Conservation (phyloP, 805 yeast species). For the Saccharomycopsis lassenensis region DNA sequence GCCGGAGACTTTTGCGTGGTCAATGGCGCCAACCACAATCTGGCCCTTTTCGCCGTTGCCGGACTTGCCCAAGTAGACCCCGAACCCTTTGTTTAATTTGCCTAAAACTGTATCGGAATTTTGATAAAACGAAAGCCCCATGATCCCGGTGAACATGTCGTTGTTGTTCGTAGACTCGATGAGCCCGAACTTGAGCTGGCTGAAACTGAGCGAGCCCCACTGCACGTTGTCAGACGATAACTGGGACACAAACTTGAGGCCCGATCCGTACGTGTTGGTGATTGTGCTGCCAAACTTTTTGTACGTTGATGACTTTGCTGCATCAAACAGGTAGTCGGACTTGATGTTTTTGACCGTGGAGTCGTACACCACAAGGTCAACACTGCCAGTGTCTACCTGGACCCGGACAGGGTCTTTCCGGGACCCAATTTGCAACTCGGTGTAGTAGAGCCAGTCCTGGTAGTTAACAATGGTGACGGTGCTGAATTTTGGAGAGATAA, state of each 20-base stretch:
- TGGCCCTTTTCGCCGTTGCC: slow-evolving; percentile 1
- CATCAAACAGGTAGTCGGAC: slow-evolving; percentile 2
- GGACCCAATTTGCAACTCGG: slow-evolving; percentile 7
- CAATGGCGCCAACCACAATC: slow-evolving; percentile 7
- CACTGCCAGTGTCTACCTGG: slow-evolving; percentile 9
- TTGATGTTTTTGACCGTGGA: not conserved
- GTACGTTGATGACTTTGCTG: slow-evolving; percentile 1
- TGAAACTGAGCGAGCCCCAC: slow-evolving; percentile 2
- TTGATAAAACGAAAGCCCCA: slow-evolving; percentile 2
- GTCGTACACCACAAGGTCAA: slow-evolving; percentile 12
- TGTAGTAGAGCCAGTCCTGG: slow-evolving; percentile 3
- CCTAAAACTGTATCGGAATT: not conserved
- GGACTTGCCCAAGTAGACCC: slow-evolving; percentile 4
- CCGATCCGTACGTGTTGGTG: not conserved
- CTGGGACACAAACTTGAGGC: not conserved
- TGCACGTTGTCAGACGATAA: slow-evolving; percentile 1
- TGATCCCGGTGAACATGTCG: slow-evolving; percentile 3
- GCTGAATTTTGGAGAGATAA: not conserved
- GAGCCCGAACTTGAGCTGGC: slow-evolving; percentile 3
- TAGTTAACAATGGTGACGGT: slow-evolving; percentile 8
- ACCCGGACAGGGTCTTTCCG: slow-evolving; percentile 2
- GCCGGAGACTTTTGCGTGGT: slow-evolving; percentile 4
- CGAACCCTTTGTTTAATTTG: slow-evolving; percentile 4
- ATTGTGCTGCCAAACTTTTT: not conserved
- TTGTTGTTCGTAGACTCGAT: not conserved